Conservation (phyloP, 2,329 filamentous ascomycete species). For the Paecilomyces dactylethromorphus region DNA sequence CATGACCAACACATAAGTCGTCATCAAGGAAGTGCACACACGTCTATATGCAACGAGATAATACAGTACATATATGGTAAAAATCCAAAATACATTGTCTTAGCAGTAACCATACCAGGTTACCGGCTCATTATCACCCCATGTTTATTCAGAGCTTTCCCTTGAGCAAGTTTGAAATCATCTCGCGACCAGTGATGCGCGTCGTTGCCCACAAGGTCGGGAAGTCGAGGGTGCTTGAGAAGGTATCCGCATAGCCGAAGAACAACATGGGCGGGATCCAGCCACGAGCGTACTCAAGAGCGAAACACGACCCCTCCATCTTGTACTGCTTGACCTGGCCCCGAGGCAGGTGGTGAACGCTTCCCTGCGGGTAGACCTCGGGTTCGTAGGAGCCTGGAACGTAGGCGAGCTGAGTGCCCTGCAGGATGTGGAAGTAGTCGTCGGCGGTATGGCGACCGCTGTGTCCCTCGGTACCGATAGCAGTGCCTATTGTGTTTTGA, state of each 20-base stretch:
- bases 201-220: conserved; percentile 78
- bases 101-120: background rate
- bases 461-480: conserved; percentile 74
- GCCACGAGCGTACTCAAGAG: conserved; percentile 45
- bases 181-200: conserved; percentile 66
- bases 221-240: conserved; percentile 76
- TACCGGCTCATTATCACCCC: background rate
- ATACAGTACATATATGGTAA: background rate
- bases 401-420: conserved; percentile 33
- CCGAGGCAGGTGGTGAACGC: conserved; percentile 35
- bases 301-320: conserved; percentile 31
- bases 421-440: conserved; percentile 89
- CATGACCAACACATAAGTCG: background rate
- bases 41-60: background rate
- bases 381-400: conserved; percentile 30
- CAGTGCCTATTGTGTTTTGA: conserved; percentile 19
- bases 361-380: conserved; percentile 31
- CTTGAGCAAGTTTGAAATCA: conserved; percentile 63
- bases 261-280: conserved; percentile 93
- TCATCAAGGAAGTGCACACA: background rate
- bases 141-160: conserved; percentile 57
- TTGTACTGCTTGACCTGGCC: conserved; percentile 73
- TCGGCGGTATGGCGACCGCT: conserved; percentile 82
- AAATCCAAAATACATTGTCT: conserved; percentile 1
- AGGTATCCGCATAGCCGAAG: conserved; percentile 78